Conservation (phyloP, 176 grass and related monocot genomes). For the Avena atlantica region DNA sequence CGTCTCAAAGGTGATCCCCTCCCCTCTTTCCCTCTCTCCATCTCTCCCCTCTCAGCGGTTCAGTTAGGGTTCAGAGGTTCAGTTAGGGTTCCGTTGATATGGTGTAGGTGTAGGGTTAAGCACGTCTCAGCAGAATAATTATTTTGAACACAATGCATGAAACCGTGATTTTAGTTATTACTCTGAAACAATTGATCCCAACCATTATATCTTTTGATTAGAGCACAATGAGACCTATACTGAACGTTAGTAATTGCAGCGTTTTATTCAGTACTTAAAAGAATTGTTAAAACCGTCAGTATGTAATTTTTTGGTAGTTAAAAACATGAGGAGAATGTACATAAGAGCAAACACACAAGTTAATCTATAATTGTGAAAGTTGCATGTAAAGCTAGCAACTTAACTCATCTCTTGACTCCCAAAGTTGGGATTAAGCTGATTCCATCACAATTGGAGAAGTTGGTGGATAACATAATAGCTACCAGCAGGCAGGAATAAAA, state of each 20-base stretch:
- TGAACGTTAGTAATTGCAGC: slow-evolving; percentile 2
- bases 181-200: background rate
- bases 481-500: slow-evolving; percentile 21
- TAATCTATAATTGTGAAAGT: background rate
- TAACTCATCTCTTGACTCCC: slow-evolving; percentile 30
- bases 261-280: background rate
- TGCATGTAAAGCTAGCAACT: slow-evolving; percentile 4
- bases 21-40: no score
- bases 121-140: slow-evolving; percentile 10
- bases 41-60: no score
- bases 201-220: background rate
- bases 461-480: background rate
- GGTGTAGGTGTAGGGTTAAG: background rate
- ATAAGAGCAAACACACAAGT: background rate
- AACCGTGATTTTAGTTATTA: background rate
- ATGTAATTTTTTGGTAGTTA: background rate
- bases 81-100: no score
- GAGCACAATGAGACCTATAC: background rate
- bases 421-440: background rate
- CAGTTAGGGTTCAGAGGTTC: no score
- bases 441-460: slow-evolving; percentile 24
- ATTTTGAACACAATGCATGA: slow-evolving; percentile 13
- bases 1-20: no score
- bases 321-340: background rate
- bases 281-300: background rate